Evolutionary conservation across 345 rosid genomes (phyloP).

Genomic region (Noccaea bulbosa): DNA sequence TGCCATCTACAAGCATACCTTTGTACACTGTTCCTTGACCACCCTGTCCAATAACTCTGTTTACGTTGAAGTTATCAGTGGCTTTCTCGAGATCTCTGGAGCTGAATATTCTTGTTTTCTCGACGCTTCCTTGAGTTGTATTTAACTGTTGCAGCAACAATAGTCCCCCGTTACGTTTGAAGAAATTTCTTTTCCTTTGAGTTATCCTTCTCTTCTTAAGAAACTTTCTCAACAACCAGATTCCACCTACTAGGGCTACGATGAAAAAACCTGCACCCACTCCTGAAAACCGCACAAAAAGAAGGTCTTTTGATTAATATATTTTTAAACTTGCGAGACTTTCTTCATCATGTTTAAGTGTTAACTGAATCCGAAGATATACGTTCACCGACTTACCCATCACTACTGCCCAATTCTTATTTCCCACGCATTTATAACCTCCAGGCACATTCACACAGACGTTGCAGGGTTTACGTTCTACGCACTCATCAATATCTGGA

Average conservation of each 20-base stretch:
- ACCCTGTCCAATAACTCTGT: conserved; percentile 22
- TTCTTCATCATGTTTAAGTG: neutral
- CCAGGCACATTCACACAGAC: neutral
- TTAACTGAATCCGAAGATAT: neutral
- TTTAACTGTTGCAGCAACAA: conserved; percentile 39
- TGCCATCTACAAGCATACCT: conserved; percentile 34
- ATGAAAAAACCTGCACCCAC: conserved; percentile 5
- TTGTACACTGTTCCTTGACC: conserved; percentile 45
- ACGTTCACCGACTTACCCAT: neutral
- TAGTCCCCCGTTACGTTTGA: conserved; percentile 39
- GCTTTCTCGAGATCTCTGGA: conserved; percentile 48
- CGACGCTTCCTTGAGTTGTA: neutral
- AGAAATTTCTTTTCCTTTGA: neutral
- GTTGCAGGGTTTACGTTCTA: neutral
- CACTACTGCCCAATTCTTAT: neutral
- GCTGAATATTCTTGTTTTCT: conserved; percentile 14
- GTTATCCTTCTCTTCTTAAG: neutral
- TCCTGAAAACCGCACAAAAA: neutral
- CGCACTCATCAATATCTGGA: neutral
- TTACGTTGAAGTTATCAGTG: conserved; percentile 43
- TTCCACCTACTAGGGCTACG: conserved; percentile 1
- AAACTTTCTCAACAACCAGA: neutral
- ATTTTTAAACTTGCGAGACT: neutral
- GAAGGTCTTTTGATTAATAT: neutral
- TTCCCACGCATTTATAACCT: neutral